A percentile compares a stretch with the other conserved stretches of the same genome.
Evolutionary conservation across 2,329 filamentous ascomycete genomes (phyloP).

Genomic region (Cladophialophora bantiana): DNA sequence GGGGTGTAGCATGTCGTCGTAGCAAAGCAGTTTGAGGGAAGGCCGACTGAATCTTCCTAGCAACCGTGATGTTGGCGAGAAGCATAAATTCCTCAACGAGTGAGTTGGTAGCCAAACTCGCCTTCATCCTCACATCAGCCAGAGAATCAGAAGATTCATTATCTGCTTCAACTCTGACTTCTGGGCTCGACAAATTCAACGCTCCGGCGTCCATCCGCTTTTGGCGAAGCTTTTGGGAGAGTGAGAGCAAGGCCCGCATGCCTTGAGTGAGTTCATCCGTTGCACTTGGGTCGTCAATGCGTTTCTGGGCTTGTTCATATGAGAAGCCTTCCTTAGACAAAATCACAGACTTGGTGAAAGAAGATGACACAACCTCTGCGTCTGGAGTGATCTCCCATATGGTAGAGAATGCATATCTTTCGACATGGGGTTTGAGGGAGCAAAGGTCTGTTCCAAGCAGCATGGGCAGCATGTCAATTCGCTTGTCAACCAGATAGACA

Average conservation of each 20-base stretch:
- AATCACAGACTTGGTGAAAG: conserved; percentile 98
- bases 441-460: conserved; percentile 95
- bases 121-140: conserved; percentile 89
- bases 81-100: conserved; percentile 99
- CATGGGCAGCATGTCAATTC: conserved; percentile 98
- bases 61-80: conserved; percentile 94
- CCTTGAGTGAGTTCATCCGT: conserved; percentile 88
- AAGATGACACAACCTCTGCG: conserved; percentile 82
- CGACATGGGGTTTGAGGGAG: conserved; percentile 96
- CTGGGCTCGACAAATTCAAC: conserved; percentile 93
- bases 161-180: conserved; percentile 92
- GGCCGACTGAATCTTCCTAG: conserved; percentile 83
- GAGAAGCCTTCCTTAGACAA: conserved; percentile 95
- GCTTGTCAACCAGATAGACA: conserved; percentile 97
- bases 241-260: conserved; percentile 83
- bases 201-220: conserved; percentile 97
- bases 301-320: conserved; percentile 93
- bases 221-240: conserved; percentile 91
- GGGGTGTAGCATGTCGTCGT: conserved; percentile 87
- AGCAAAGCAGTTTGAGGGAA: conserved; percentile 96
- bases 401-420: conserved; percentile 85
- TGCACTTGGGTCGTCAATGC: conserved; percentile 88
- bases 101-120: conserved; percentile 93
- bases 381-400: conserved; percentile 87
- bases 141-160: conserved; percentile 89